Conservation (phyloP, 83 land plant genomes). For the Picea engelmannii region DNA sequence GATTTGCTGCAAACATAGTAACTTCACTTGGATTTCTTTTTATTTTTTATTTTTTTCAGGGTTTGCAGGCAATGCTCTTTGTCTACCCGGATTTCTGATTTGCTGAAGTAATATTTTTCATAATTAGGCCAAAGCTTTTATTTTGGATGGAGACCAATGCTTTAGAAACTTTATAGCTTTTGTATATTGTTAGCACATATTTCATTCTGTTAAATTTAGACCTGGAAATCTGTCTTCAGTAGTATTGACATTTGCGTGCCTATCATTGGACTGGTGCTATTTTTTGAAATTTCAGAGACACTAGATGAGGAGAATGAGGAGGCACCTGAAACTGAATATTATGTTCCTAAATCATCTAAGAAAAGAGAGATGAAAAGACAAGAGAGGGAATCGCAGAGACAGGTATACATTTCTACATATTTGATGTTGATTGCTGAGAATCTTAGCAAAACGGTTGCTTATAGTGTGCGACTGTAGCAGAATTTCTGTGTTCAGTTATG, state of each 20-base stretch:
- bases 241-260: background rate
- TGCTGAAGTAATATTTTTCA: background rate
- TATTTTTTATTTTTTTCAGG: too few species aligned
- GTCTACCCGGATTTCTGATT: too few species aligned
- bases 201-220: background rate
- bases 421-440: conserved; percentile 9
- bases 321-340: conserved; percentile 38
- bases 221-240: too few species aligned
- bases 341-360: conserved; percentile 60
- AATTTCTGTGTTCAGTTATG: background rate
- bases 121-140: background rate
- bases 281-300: conserved; percentile 31
- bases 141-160: background rate
- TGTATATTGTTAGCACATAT: conserved; percentile 8
- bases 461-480: background rate
- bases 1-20: too few species aligned
- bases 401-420: conserved; percentile 37
- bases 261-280: background rate
- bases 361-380: conserved; percentile 83
- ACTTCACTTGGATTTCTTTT: too few species aligned
- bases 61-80: too few species aligned
- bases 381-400: conserved; percentile 89
- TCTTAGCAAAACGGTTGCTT: background rate
- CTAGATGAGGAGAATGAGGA: conserved; percentile 74
- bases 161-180: background rate